Percentiles rank a stretch among this genome's conserved stretches.
Evolutionary conservation across 2,329 filamentous ascomycete genomes (phyloP).

Genomic region (Fusarium sterilihyphosum): DNA sequence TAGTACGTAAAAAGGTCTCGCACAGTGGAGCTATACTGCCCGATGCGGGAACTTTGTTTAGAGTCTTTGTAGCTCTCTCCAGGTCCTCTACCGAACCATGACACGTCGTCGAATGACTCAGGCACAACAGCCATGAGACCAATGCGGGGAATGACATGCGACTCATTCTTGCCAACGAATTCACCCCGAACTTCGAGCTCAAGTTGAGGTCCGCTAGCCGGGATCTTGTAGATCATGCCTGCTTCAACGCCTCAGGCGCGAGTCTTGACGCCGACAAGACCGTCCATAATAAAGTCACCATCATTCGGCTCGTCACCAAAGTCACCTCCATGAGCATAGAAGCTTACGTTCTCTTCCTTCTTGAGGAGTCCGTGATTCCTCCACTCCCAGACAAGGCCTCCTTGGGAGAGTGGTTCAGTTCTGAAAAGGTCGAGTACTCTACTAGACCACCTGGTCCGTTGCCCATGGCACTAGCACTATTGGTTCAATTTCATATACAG

Average conservation of each 20-base stretch:
- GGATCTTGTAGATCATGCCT: conserved; percentile 18
- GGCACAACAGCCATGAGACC: conserved; percentile 13
- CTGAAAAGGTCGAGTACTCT: conserved; percentile 75
- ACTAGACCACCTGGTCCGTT: conserved; percentile 74
- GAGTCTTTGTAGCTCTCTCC: conserved; percentile 28
- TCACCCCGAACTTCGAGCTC: neutral
- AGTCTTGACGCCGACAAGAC: conserved; percentile 46
- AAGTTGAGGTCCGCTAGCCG: neutral
- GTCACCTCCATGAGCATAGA: conserved; percentile 66
- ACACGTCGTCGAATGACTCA: neutral
- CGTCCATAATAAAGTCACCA: conserved; percentile 67
- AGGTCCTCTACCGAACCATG: conserved; percentile 19
- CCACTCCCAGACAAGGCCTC: conserved; percentile 75
- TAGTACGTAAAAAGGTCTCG: conserved; percentile 1
- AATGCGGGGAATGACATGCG: conserved; percentile 1
- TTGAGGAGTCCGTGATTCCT: conserved; percentile 57
- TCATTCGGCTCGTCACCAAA: conserved; percentile 71
- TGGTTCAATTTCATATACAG: too few relatives aligned
- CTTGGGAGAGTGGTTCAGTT: conserved; percentile 60
- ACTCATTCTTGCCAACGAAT: conserved; percentile 2
- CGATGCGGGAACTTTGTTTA: neutral
- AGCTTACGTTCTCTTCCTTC: neutral
- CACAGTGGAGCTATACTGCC: neutral
- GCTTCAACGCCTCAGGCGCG: conserved; percentile 14
- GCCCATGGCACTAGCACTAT: conserved; percentile 68